Evolutionary conservation across 306 rosid genomes (phyloP).

Genomic region (Parietaria judaica): DNA sequence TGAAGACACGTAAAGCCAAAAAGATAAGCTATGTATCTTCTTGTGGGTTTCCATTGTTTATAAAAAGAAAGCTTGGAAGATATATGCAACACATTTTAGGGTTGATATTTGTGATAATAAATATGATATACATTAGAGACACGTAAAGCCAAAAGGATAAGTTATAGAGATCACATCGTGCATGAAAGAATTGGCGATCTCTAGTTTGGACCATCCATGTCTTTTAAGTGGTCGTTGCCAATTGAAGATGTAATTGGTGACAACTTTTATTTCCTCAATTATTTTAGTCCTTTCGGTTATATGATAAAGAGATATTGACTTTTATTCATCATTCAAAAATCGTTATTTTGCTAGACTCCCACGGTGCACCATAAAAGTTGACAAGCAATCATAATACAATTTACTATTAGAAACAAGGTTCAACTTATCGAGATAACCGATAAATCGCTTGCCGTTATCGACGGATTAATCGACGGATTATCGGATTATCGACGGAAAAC

Average conservation of each 20-base stretch:
- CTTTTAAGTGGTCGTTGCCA: constrained; percentile 15
- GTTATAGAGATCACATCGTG: constrained; percentile 5
- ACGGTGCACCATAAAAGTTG: constrained; percentile 9
- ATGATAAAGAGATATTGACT: constrained; percentile 19
- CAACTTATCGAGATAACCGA: no score
- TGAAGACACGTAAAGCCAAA: no score
- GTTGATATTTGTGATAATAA: constrained; percentile 11
- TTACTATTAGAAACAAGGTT: neutral
- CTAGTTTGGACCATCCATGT: constrained; percentile 19
- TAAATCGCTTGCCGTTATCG: no score
- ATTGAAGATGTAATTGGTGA: constrained; percentile 29
- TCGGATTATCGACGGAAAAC: no score
- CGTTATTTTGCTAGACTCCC: constrained; percentile 5
- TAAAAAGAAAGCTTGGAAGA: neutral
- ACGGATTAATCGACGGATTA: no score
- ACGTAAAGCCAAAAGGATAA: constrained; percentile 6
- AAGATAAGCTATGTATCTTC: no score
- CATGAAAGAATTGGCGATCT: constrained; percentile 11
- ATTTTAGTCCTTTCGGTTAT: constrained; percentile 24
- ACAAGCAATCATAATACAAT: constrained; percentile 5
- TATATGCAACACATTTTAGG: neutral
- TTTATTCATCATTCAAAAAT: constrained; percentile 14
- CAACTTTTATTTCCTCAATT: constrained; percentile 25
- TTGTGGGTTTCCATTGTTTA: neutral
- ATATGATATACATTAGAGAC: neutral